phyloP scores from a whole-genome alignment of 1,284 basidiomycete genomes.

The Ganoderma lucidum region DNA sequence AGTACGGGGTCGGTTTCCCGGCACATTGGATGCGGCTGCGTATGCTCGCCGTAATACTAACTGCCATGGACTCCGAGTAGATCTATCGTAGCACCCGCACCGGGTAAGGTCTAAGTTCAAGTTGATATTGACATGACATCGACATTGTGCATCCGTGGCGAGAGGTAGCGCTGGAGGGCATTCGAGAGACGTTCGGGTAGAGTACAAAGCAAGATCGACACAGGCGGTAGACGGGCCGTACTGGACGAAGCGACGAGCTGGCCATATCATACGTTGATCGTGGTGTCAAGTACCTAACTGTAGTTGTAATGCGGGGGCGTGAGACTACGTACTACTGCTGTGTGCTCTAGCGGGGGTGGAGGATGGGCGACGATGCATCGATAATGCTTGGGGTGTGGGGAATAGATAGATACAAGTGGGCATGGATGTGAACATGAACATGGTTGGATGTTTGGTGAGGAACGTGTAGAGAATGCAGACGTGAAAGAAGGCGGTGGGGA shows the following conservation, averaged over 20 bases:
- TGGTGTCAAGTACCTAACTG: conserved; percentile 13
- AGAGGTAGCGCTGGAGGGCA: neutral
- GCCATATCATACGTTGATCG: conserved; percentile 28
- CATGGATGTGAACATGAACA: conserved; percentile 14
- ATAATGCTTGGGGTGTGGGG: conserved; percentile 1
- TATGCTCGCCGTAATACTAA: too few species aligned
- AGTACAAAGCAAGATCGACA: conserved; percentile 34
- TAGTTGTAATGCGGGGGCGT: conserved; percentile 10
- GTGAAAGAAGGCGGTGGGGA: conserved; percentile 5
- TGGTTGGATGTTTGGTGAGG: conserved; percentile 3
- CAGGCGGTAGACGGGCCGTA: conserved; percentile 26
- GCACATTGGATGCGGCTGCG: too few species aligned
- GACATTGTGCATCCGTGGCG: conserved; percentile 9
- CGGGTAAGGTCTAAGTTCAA: conserved; percentile 41
- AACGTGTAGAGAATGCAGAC: neutral
- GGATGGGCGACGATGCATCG: neutral
- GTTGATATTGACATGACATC: neutral
- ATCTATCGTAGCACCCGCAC: conserved; percentile 37
- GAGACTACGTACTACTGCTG: conserved; percentile 23
- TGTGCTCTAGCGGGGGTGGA: conserved; percentile 23
- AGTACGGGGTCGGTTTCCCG: too few species aligned
- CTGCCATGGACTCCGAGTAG: too few species aligned
- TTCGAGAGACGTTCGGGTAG: conserved; percentile 15
- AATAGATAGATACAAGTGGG: conserved; percentile 29
- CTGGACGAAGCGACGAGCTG: conserved; percentile 6